phyloP scores from a whole-genome alignment of 192 early-diverging fungal genomes.

The Coemansia sp. region DNA sequence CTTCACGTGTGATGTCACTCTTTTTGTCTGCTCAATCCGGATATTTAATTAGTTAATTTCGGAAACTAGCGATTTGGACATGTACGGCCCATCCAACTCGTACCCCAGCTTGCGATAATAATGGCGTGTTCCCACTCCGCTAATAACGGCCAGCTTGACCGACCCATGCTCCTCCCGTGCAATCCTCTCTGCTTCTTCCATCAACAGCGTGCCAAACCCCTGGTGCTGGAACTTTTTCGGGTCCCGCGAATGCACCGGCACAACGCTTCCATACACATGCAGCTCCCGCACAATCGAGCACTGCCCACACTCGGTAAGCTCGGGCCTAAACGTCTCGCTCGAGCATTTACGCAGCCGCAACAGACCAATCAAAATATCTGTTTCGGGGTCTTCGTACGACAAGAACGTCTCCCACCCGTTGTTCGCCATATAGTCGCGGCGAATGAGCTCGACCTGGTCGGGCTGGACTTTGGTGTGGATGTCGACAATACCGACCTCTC shows the following conservation, averaged over 20 bases:
- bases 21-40: neutral
- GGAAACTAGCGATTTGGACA: slow-evolving; percentile 79
- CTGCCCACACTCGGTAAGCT: slow-evolving; percentile 74
- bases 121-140: slow-evolving; percentile 94
- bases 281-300: slow-evolving; percentile 95
- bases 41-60: neutral
- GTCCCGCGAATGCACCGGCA: slow-evolving; percentile 93
- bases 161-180: slow-evolving; percentile 95
- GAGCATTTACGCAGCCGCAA: slow-evolving; percentile 94
- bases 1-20: too few species aligned
- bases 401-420: slow-evolving; percentile 99
- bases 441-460: slow-evolving; percentile 92
- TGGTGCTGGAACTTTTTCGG: slow-evolving; percentile 99
- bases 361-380: slow-evolving; percentile 95
- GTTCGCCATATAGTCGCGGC: slow-evolving; percentile 97
- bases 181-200: slow-evolving; percentile 99
- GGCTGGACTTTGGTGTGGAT: slow-evolving; percentile 95
- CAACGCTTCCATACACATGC: slow-evolving; percentile 96
- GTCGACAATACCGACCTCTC: slow-evolving; percentile 98
- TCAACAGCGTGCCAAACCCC: slow-evolving; percentile 96
- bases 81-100: slow-evolving; percentile 92
- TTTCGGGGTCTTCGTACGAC: slow-evolving; percentile 94
- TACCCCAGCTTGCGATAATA: slow-evolving; percentile 98
- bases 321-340: slow-evolving; percentile 82
- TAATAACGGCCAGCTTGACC: slow-evolving; percentile 93